Evolutionary conservation across 148 eudicot genomes (phyloP).

Genomic region (Vaccinium myrtillus): DNA sequence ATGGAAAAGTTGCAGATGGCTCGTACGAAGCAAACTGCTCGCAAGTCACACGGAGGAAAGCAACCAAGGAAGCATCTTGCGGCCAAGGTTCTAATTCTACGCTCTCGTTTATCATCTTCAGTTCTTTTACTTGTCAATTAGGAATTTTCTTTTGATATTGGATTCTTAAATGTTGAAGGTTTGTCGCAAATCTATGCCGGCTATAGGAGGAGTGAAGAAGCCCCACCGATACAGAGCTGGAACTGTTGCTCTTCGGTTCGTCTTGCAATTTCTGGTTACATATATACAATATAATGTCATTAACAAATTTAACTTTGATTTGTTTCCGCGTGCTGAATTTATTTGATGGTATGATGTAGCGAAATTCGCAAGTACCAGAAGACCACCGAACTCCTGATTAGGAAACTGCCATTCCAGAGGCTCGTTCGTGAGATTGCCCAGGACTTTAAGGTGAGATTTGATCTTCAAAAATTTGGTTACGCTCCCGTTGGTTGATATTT

Average conservation of each 20-base stretch:
- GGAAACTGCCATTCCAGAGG: constrained; percentile 7
- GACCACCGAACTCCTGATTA: not conserved
- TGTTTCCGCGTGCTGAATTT: not conserved
- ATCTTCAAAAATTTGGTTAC: not conserved
- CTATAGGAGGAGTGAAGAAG: constrained; percentile 6
- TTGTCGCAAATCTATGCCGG: not conserved
- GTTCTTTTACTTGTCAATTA: not conserved
- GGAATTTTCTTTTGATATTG: not conserved
- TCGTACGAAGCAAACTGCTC: constrained; percentile 11
- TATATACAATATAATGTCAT: no score
- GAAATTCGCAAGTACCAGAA: constrained; percentile 11
- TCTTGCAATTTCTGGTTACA: not conserved
- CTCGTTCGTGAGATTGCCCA: constrained; percentile 18
- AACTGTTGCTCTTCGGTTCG: constrained; percentile 16
- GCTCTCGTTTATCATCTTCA: not conserved
- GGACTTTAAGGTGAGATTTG: not conserved
- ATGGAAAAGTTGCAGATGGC: not conserved
- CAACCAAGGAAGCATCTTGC: not conserved
- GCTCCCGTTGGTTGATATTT: not conserved
- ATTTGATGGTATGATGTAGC: not conserved
- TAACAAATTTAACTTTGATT: not conserved
- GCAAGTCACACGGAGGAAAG: constrained; percentile 8
- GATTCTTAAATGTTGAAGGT: not conserved
- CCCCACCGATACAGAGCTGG: constrained; percentile 6
- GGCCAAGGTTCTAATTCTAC: not conserved